Evolutionary conservation across 768 basidiomycete genomes (phyloP).

Genomic region (Chalciporus piperatus): DNA sequence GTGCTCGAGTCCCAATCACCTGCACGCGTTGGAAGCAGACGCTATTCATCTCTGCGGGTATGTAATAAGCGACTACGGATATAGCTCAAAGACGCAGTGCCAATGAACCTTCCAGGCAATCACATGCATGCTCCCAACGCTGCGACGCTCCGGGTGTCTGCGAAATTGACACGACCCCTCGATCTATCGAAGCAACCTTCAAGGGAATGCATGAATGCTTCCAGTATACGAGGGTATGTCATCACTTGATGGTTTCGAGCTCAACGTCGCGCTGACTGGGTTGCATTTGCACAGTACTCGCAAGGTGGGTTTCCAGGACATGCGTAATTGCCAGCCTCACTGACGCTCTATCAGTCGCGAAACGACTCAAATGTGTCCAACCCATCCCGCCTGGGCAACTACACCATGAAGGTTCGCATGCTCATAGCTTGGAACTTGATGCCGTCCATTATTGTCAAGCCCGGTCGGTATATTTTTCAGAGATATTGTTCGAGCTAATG

Average conservation of each 20-base stretch:
- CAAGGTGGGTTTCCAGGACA: slow-evolving; percentile 37
- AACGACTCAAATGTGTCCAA: slow-evolving; percentile 49
- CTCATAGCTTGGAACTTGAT: slow-evolving; percentile 41
- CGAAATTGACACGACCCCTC: slow-evolving; percentile 53
- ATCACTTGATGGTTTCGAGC: background rate
- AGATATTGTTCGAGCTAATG: slow-evolving; percentile 1
- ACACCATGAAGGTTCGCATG: slow-evolving; percentile 46
- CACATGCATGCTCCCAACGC: slow-evolving; percentile 45
- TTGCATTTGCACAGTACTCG: slow-evolving; percentile 40
- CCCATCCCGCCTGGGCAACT: slow-evolving; percentile 41
- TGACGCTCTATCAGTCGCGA: slow-evolving; percentile 36
- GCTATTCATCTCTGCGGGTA: slow-evolving; percentile 60
- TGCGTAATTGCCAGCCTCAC: background rate
- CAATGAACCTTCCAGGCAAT: slow-evolving; percentile 26
- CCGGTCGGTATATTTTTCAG: slow-evolving; percentile 29
- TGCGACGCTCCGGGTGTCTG: slow-evolving; percentile 53
- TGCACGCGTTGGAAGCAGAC: slow-evolving; percentile 45
- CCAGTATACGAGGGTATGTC: slow-evolving; percentile 56
- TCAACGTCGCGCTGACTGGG: background rate
- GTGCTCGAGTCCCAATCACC: slow-evolving; percentile 45
- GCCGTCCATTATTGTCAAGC: slow-evolving; percentile 54
- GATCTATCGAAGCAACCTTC: slow-evolving; percentile 59
- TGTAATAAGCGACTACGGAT: slow-evolving; percentile 2
- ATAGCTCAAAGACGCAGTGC: slow-evolving; percentile 1
- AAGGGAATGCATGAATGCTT: slow-evolving; percentile 58